Evolutionary conservation across 176 grass and related monocot species (phyloP), one percentile per base, ranked within the genome.

Genomic region (Puccinellia tenuiflora): DNA sequence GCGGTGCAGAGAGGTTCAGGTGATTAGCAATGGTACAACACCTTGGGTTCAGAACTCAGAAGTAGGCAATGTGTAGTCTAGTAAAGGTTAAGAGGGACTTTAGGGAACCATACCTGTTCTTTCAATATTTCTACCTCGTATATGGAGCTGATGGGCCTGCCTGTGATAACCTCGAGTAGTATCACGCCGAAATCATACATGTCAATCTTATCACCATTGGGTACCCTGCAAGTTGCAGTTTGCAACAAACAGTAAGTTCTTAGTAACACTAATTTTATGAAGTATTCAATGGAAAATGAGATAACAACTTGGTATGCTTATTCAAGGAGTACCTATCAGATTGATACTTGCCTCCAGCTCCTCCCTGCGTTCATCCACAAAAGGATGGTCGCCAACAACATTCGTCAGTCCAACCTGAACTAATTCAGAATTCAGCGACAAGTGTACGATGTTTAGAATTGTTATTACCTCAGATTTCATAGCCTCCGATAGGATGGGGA

Each of bases 121-220:
- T 86, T 93, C 82, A 91, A 82, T 43, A 90, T 81, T 34, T 91
- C 92, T 5, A 93, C 81, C 68, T 95, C 87, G 18, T 81, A 68
- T 29, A 89, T 72, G 24, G 96, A 93, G 22, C 83, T 87, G 52
- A 91, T 87, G 8, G 96, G 83, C 16, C 85, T 93, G 15, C 96
- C 92, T 2, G 89, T 69, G 16, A 98, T 40, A 21, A 91, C 85
- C 82, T 98, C 96, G 2, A 98, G 68, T 46, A 98, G 90, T 47
- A 98, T 92, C 69, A 98, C 84, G 0, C 96, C 96, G 30, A 98
- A 82, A 72, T 98, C 92, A 75, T 90, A 98, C 39, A 98, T 98
- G 76, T 98, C 96, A 14, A 87, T 85, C 84, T 93, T 95, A 74
- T 93, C 92, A 4, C 90, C 87, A 4, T 85, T 84, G 0, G 71